Conservation (phyloP, 2,329 filamentous ascomycete genomes). For the Verticillium zaregamsianum region DNA sequence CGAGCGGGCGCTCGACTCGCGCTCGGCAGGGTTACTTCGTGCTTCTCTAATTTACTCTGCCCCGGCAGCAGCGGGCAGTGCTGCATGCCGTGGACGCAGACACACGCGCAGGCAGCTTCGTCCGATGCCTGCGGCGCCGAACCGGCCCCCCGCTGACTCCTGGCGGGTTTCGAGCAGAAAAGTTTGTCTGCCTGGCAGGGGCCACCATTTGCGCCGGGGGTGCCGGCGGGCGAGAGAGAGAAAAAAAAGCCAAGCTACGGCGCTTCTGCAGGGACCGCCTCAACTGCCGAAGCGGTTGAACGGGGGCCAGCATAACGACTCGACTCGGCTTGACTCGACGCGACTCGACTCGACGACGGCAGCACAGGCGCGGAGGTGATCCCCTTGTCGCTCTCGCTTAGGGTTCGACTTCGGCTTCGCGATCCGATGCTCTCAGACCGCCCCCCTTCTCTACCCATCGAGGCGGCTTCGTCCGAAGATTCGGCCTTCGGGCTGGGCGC, state of each 20-base stretch:
- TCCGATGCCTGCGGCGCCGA: not conserved
- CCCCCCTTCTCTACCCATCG: not conserved
- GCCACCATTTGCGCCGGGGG: too few relatives aligned
- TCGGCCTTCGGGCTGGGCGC: not conserved
- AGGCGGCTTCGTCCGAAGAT: not conserved
- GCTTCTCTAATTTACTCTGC: too few relatives aligned
- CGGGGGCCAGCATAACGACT: not conserved
- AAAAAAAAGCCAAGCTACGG: not conserved
- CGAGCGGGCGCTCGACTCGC: too few relatives aligned
- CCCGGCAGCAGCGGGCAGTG: too few relatives aligned
- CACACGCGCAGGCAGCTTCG: too few relatives aligned
- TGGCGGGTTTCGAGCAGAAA: too few relatives aligned
- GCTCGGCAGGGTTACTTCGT: not conserved
- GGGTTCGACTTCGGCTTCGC: not conserved
- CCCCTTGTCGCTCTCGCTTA: not conserved
- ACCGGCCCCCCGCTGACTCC: too few relatives aligned
- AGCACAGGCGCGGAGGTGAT: too few relatives aligned
- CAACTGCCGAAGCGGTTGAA: not conserved
- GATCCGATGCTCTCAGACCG: not conserved
- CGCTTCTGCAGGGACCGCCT: not conserved
- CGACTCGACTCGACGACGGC: not conserved
- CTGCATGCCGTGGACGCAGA: too few relatives aligned
- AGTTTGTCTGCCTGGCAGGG: too few relatives aligned
- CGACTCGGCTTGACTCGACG: not conserved
- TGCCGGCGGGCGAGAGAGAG: too few relatives aligned